These are phyloP conservation scores for Acanthamoeba triangularis DNA, from an alignment of 208 protist species.

Conservation along the genomic window DNA sequence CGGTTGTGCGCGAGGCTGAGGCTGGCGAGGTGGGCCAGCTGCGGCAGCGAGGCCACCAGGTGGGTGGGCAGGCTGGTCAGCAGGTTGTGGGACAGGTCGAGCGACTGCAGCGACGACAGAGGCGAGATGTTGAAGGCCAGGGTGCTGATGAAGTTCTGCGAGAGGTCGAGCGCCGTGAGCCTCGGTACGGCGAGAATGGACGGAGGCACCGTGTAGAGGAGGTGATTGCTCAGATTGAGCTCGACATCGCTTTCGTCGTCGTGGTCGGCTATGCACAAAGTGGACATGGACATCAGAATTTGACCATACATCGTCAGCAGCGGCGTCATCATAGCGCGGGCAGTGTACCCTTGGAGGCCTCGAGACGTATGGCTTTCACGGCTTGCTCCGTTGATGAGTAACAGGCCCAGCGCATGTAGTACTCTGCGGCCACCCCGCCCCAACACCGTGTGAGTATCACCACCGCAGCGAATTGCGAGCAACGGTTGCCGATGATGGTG, in stretches of 20 bases:
- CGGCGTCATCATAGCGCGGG: neutral
- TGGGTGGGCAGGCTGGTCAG: neutral
- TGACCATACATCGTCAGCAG: neutral
- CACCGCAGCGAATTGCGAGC: neutral
- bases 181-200: neutral
- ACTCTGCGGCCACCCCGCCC: neutral
- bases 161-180: slow-evolving; percentile 23
- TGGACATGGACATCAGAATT: neutral
- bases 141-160: slow-evolving; percentile 61
- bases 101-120: neutral
- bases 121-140: slow-evolving; percentile 3
- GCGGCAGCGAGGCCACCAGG: slow-evolving; percentile 6
- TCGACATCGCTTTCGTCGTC: neutral
- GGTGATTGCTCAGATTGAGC: neutral
- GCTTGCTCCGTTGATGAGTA: neutral
- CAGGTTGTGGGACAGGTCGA: neutral
- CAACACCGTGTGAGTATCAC: neutral
- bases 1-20: slow-evolving; percentile 55
- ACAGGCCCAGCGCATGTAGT: slow-evolving; percentile 47
- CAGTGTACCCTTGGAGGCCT: too few relatives aligned
- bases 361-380: too few relatives aligned
- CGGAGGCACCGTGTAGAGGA: neutral
- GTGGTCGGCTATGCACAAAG: too few relatives aligned
- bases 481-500: neutral
- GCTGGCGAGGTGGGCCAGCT: neutral